Percentiles rank a stretch among this genome's conserved stretches.
Conservation (phyloP, 73 alveolate genomes). For the Paramecium tetraurelia region DNA sequence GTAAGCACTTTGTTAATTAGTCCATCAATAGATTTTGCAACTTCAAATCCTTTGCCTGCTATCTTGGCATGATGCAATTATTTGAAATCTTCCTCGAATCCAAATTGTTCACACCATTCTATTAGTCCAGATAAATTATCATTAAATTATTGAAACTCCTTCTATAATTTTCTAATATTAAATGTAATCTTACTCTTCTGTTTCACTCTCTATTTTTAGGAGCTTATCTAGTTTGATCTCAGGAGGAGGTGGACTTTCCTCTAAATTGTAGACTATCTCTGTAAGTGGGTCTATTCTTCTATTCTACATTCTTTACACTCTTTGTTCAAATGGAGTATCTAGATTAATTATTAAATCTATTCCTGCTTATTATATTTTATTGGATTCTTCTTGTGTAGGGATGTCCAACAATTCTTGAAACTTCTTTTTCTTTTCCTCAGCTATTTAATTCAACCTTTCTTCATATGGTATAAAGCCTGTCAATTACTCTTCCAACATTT, state of each 20-base stretch:
- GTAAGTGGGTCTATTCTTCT: constrained; percentile 32
- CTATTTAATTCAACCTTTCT: neutral
- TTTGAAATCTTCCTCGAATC: neutral
- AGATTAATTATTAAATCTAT: neutral
- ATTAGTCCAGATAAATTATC: neutral
- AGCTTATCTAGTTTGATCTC: constrained; percentile 7
- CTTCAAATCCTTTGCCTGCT: neutral
- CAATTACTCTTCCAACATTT: constrained; percentile 24
- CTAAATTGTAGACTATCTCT: neutral
- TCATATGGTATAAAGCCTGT: neutral
- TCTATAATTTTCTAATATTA: neutral
- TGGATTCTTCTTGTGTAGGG: neutral
- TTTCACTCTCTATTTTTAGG: neutral
- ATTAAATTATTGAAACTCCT: neutral
- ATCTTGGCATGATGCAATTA: neutral
- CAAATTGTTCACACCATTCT: constrained; percentile 19
- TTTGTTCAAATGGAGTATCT: neutral
- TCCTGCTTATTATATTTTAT: neutral
- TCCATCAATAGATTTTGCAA: neutral
- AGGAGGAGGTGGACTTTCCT: constrained; percentile 46
- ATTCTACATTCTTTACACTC: neutral
- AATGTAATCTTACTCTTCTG: constrained; percentile 19
- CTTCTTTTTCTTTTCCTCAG: neutral
- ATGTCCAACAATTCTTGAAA: neutral
- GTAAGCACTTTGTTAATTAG: neutral